Evolutionary conservation across 495 filamentous ascomycete genomes (phyloP).

Genomic region (Hypoxylon trugodes): DNA sequence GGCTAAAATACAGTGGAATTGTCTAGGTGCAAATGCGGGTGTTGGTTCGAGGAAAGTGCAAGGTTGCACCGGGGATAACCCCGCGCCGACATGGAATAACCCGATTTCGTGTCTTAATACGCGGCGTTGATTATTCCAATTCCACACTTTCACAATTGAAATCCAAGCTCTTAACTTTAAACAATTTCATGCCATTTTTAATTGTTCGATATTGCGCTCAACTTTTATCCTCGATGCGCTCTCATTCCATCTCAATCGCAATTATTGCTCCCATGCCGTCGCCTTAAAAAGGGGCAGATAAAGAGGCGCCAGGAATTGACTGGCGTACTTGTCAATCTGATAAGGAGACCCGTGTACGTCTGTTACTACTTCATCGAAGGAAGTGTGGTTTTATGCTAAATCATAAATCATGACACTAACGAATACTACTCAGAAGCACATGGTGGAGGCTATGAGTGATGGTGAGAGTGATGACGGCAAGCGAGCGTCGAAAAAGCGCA

Average conservation of each 20-base stretch:
- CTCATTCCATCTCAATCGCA: neutral
- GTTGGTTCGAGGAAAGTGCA: too few species aligned
- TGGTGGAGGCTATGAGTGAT: constrained; percentile 48
- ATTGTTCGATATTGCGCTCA: neutral
- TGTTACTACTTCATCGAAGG: constrained; percentile 4
- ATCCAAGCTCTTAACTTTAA: neutral
- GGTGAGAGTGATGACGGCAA: constrained; percentile 45
- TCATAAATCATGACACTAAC: constrained; percentile 17
- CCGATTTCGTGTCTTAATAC: constrained; percentile 14
- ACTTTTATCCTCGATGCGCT: constrained; percentile 1
- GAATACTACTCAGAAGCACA: constrained; percentile 13
- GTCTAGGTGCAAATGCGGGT: too few species aligned
- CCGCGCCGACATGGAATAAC: constrained; percentile 16
- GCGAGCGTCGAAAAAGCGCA: constrained; percentile 45
- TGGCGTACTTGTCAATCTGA: neutral
- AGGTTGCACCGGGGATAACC: constrained; percentile 24
- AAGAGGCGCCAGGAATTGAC: constrained; percentile 13
- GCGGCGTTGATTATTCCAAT: constrained; percentile 8
- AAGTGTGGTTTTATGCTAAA: neutral
- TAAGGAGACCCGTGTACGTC: constrained; percentile 7
- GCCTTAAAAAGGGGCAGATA: constrained; percentile 3
- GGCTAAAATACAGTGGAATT: too few species aligned
- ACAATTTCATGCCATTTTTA: constrained; percentile 2
- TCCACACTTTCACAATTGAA: constrained; percentile 22
- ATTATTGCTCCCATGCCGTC: constrained; percentile 17